Base-by-base conservation (phyloP, 306 rosid genomes). In the Sechiopsis laciniata region DNA sequence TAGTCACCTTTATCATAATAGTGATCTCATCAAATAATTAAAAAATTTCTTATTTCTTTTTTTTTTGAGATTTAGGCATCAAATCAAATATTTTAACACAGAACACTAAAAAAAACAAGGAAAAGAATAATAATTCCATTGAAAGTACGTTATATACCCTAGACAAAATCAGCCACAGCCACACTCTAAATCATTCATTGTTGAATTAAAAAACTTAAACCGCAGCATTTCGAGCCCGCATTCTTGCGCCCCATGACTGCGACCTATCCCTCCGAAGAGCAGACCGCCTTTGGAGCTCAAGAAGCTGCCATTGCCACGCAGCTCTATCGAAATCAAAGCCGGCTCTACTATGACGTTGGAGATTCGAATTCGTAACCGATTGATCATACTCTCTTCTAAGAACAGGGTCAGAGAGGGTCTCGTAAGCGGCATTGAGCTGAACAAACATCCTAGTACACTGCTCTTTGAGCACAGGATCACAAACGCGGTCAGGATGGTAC, bases 401-500 rank as follows among this genome's bases (percentile, higher is more conserved):
- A 76, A 54, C 72, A 0, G 93, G 91, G 66, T 90, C 85, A 0
- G 81, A 83, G 8, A 90, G 46, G 0, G 88, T 90, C 73, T 67
- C 9, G 22, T 88, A 90, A 42, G 96, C 96, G 0, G 46, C 80
- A 21, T 83, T 88, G n/a, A 90, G 77, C 54, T 68, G 75, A 22
- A 83, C 87, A 78, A 90, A 84, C 78, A 87, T 80, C 79, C 77
- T 78, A 0, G 90, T 80, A 0, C 75, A 77, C 7, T 85, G 87
- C 21, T 89, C 91, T 52, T 82, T 85, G 83, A 56, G 80, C 0
- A 74, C 21, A 54, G 85, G 78, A 45, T 86, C 84, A 50, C 59
- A 89, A 22, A 83, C 76, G 1, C 35, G 68, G 15, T 90, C 91
- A 0, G 96, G 96, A 35, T 90, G 96, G 55, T 86, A 85, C 15